Base-by-base conservation (phyloP, 164 flowering plant genomes). In the Umbellularia californica region DNA sequence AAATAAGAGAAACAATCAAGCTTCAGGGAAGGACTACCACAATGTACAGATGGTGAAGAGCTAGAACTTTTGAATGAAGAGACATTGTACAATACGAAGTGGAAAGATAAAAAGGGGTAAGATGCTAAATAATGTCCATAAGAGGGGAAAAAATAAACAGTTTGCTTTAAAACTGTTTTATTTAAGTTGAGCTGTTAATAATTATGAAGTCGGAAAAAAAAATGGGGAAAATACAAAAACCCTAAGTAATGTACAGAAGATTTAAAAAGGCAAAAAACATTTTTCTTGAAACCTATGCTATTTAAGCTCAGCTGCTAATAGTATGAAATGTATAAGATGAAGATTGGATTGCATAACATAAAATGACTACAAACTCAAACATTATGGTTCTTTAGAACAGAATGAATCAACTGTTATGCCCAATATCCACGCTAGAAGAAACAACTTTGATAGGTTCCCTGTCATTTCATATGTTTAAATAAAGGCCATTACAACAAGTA, bases 311-410 rank as follows among this genome's bases (percentile, higher is more conserved):
- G 35, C 5, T 30, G 35, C 35, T 30, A 30, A 30, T 30, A 30
- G 35, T 30, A 30, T 30, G 35, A 5, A 30, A 30, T 30, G 35
- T 0, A 30, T 64, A 64, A 11, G 66, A 64, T 64, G 24, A 25
- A 70, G 73, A 25, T 70, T 55, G 73, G 23, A 52, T 14, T 52
- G 25, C n/a, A 70, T 17, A 71, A 20, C 35, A 58, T 67, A 25
- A 63, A 47, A 22, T 33, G 63, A 72, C 12, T 20, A 33, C 51
- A 62, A 35, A 13, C 20, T 60, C 35, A 62, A 52, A 35, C 14
- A 24, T 27, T 12, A 23, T 30, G 20, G 35, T 72, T 3, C 17
- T 58, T 28, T 33, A 60, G 10, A 28, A 72, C 65, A 60, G 22
- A 35, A 72, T 17, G 15, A n/a, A 47, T 47, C 19, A 65, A 47